Conservation (phyloP, 768 basidiomycete genomes). For the Pisolithus microcarpus region DNA sequence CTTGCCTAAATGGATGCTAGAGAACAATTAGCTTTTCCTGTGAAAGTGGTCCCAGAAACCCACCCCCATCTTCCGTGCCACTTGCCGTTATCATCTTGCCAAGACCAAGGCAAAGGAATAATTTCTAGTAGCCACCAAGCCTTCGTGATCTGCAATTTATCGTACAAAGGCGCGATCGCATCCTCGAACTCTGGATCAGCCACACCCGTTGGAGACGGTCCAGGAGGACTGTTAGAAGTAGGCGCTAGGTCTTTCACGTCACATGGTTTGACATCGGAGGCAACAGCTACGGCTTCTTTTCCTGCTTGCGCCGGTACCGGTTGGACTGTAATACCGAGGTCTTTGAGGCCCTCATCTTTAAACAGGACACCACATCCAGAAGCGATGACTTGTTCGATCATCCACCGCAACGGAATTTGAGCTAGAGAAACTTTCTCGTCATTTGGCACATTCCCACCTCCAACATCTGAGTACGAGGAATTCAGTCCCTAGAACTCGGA, state of each 20-base stretch:
- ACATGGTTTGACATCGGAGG: neutral
- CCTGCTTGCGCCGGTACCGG: neutral
- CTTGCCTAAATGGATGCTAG: constrained; percentile 42
- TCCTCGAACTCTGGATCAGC: constrained; percentile 13
- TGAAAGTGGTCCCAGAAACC: constrained; percentile 17
- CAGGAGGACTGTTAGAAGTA: neutral
- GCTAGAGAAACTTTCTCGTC: constrained; percentile 36
- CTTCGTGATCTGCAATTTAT: constrained; percentile 36
- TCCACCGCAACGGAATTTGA: constrained; percentile 68
- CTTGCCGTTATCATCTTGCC: constrained; percentile 47
- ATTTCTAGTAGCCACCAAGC: constrained; percentile 74
- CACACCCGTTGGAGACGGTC: neutral
- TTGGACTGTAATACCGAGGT: constrained; percentile 30
- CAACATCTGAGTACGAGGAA: constrained; percentile 44
- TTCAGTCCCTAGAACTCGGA: neutral
- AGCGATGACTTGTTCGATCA: constrained; percentile 59
- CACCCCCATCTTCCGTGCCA: constrained; percentile 56
- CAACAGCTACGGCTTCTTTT: neutral
- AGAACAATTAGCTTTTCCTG: neutral
- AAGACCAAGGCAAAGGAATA: constrained; percentile 44
- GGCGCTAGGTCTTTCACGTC: neutral
- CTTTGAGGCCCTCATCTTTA: constrained; percentile 39
- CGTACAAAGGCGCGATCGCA: constrained; percentile 45
- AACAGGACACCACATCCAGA: constrained; percentile 58
- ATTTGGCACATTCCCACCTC: constrained; percentile 54